A percentile compares a stretch with the other conserved stretches of the same genome.
Evolutionary conservation across 352 stramenopile species (phyloP).

Genomic region (Globisporangium sylvaticum): DNA sequence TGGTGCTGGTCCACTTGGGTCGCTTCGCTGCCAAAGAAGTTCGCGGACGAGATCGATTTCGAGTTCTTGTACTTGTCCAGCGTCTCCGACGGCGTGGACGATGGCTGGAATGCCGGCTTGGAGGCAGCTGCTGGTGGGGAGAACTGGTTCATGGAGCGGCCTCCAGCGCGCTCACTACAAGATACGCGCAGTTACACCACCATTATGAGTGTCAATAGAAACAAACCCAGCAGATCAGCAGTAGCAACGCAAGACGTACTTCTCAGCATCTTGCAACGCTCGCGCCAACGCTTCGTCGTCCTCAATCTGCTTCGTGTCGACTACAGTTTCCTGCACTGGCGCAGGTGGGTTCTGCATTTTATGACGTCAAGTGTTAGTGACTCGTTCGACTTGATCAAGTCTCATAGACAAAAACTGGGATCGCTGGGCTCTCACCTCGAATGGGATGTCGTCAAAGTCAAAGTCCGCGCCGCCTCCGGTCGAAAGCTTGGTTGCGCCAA

Average conservation of each 20-base stretch:
- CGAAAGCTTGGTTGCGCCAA: constrained; percentile 77
- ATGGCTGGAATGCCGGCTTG: constrained; percentile 6
- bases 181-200: not conserved
- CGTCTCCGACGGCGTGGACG: constrained; percentile 33
- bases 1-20: constrained; percentile 52
- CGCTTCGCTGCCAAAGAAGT: constrained; percentile 82
- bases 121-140: constrained; percentile 4
- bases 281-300: constrained; percentile 83
- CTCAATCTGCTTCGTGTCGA: constrained; percentile 76
- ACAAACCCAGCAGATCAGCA: not conserved
- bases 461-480: constrained; percentile 55
- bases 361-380: not conserved
- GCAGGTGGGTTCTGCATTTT: constrained; percentile 61
- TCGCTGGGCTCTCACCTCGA: constrained; percentile 41
- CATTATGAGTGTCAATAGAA: not conserved
- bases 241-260: constrained; percentile 36
- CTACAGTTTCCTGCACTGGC: constrained; percentile 21
- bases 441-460: constrained; percentile 88
- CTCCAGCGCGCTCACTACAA: constrained; percentile 24
- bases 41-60: constrained; percentile 89
- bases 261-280: constrained; percentile 71
- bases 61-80: constrained; percentile 91
- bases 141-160: constrained; percentile 11
- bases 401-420: not conserved
- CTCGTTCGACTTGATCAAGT: not conserved